Conservation (phyloP, 192 early-diverging fungal genomes). For the Mortierella alpina region DNA sequence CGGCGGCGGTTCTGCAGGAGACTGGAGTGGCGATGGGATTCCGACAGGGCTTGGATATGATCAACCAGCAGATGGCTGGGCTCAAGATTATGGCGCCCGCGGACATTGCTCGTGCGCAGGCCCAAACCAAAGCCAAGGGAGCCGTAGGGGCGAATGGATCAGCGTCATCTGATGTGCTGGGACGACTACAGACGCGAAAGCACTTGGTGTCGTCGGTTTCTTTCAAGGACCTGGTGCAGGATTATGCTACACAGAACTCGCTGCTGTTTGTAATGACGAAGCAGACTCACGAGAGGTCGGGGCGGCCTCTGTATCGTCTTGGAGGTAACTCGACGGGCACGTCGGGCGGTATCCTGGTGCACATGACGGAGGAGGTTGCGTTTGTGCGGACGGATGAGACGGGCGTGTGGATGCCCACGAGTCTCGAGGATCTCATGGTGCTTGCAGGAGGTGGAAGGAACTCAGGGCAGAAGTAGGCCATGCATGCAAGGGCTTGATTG, state of each 20-base stretch:
- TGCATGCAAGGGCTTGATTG: background rate
- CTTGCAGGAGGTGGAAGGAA: slow-evolving; percentile 35
- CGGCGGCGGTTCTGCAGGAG: slow-evolving; percentile 53
- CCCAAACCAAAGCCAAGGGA: slow-evolving; percentile 22
- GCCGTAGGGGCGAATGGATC: slow-evolving; percentile 5
- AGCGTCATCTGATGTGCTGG: slow-evolving; percentile 25
- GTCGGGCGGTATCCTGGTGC: slow-evolving; percentile 62
- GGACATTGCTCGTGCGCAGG: slow-evolving; percentile 32
- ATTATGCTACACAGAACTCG: slow-evolving; percentile 63
- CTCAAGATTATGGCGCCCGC: slow-evolving; percentile 34
- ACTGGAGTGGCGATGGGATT: slow-evolving; percentile 66
- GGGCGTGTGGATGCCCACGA: slow-evolving; percentile 64
- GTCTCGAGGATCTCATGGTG: slow-evolving; percentile 65
- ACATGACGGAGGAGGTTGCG: slow-evolving; percentile 73
- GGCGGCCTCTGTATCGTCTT: slow-evolving; percentile 66
- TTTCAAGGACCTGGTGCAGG: slow-evolving; percentile 70
- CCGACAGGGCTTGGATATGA: slow-evolving; percentile 77
- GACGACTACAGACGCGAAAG: slow-evolving; percentile 41
- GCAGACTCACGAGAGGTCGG: slow-evolving; percentile 61
- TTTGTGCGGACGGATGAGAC: slow-evolving; percentile 63
- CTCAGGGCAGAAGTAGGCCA: background rate
- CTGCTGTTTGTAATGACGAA: slow-evolving; percentile 66
- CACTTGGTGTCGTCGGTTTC: slow-evolving; percentile 47
- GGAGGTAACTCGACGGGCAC: slow-evolving; percentile 58
- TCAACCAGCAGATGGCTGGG: slow-evolving; percentile 63